These are phyloP conservation scores for Odonthalia washingtoniensis DNA, from an alignment of 31 red algal species.

Conservation along the genomic window DNA sequence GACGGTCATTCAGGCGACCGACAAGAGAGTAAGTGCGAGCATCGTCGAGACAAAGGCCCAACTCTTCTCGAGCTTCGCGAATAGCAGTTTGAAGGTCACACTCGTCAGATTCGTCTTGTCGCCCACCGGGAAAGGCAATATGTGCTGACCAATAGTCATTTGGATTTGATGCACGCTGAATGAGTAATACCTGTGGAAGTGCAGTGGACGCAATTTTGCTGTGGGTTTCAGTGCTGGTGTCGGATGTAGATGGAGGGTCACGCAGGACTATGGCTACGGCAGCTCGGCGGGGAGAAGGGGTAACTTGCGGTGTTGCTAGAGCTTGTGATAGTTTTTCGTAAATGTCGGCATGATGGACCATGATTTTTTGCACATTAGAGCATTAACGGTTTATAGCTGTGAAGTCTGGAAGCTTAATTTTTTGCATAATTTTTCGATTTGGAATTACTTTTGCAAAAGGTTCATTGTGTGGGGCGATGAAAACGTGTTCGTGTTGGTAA, in stretches of 20 bases:
- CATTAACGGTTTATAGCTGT: no score
- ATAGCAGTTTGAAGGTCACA: constrained; percentile 63
- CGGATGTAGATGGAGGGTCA: neutral
- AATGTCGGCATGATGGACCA: no score
- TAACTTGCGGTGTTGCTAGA: neutral
- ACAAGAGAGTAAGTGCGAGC: constrained; percentile 30
- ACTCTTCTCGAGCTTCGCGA: constrained; percentile 86
- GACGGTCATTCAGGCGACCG: constrained; percentile 56
- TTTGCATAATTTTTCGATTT: no score
- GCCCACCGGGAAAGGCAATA: constrained; percentile 86
- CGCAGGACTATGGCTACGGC: neutral
- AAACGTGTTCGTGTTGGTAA: no score
- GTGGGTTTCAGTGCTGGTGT: neutral
- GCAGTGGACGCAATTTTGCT: no score
- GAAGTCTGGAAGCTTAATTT: no score
- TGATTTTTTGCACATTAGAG: no score
- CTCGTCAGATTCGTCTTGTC: constrained; percentile 49
- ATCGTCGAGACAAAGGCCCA: constrained; percentile 57
- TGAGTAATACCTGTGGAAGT: constrained; percentile 56
- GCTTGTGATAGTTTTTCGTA: no score
- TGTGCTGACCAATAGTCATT: constrained; percentile 87
- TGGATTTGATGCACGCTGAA: constrained; percentile 66
- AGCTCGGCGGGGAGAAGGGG: neutral
- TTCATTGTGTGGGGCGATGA: no score
- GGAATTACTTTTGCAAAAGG: no score